phyloP scores from a whole-genome alignment of 352 stramenopile genomes.

The Globisporangium viniferum region DNA sequence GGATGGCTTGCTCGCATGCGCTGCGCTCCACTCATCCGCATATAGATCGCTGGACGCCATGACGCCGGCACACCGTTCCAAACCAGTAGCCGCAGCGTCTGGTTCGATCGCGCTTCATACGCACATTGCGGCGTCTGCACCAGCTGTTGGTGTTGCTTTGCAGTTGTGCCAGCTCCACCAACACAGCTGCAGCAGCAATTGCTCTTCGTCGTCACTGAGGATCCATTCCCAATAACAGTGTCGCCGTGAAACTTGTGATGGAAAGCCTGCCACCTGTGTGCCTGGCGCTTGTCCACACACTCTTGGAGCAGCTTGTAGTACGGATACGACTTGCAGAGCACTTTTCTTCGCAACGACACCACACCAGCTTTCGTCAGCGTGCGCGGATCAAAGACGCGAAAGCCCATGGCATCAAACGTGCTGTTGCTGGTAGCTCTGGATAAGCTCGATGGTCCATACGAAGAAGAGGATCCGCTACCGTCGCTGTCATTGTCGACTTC shows the following conservation, averaged over 20 bases:
- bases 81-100: slow-evolving; percentile 27
- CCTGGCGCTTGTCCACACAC: slow-evolving; percentile 38
- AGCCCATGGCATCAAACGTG: slow-evolving; percentile 49
- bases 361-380: slow-evolving; percentile 7
- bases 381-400: slow-evolving; percentile 41
- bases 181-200: background rate
- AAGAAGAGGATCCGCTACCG: background rate
- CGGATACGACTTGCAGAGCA: slow-evolving; percentile 25
- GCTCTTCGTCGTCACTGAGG: background rate
- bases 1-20: slow-evolving; percentile 19
- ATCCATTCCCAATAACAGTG: background rate
- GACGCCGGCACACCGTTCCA: slow-evolving; percentile 52
- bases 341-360: slow-evolving; percentile 14
- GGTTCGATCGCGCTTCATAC: slow-evolving; percentile 6
- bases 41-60: slow-evolving; percentile 41
- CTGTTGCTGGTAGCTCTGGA: slow-evolving; percentile 1
- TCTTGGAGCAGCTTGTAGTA: slow-evolving; percentile 52
- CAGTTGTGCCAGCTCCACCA: background rate
- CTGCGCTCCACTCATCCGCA: slow-evolving; percentile 38
- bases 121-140: slow-evolving; percentile 2
- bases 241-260: slow-evolving; percentile 5
- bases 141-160: background rate
- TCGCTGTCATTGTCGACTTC: slow-evolving; percentile 4
- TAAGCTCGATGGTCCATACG: slow-evolving; percentile 12
- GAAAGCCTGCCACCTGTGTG: slow-evolving; percentile 28